These are phyloP conservation scores for Diutina mesorugosa DNA, from an alignment of 1,139 yeast genomes.

Conservation along the genomic window DNA sequence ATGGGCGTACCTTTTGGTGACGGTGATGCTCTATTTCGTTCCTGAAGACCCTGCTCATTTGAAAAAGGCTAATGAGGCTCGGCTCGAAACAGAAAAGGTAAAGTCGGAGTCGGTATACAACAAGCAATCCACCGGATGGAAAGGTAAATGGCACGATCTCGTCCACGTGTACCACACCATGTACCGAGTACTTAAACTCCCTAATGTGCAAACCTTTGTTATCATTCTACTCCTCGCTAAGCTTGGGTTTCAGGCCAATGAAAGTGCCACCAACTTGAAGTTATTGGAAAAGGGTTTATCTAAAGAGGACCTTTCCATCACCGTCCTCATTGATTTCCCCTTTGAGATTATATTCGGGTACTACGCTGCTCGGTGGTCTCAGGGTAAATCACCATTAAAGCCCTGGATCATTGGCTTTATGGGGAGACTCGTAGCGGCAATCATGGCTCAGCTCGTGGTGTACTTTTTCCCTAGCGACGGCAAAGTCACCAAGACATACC, in stretches of 20 bases:
- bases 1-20: constrained; percentile 51
- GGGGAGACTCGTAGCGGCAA: constrained; percentile 73
- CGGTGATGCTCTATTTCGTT: constrained; percentile 45
- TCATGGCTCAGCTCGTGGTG: constrained; percentile 63
- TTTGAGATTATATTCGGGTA: constrained; percentile 92
- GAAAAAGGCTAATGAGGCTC: constrained; percentile 24
- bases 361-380: constrained; percentile 92
- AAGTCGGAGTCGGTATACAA: constrained; percentile 13
- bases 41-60: constrained; percentile 57
- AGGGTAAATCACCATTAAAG: constrained; percentile 53
- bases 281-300: constrained; percentile 87
- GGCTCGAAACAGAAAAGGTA: constrained; percentile 13
- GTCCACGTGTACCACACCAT: constrained; percentile 56
- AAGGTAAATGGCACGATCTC: constrained; percentile 13
- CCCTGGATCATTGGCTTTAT: constrained; percentile 89
- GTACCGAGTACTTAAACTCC: constrained; percentile 11
- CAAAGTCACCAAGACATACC: constrained; percentile 20
- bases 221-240: constrained; percentile 69
- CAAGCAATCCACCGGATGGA: constrained; percentile 3
- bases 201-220: constrained; percentile 36
- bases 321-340: constrained; percentile 91
- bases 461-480: constrained; percentile 55
- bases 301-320: constrained; percentile 85
- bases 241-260: constrained; percentile 91
- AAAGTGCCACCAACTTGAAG: constrained; percentile 87